Evolutionary conservation across 176 grass and related monocot genomes (phyloP).

Genomic region (Rhynchospora pubera): DNA sequence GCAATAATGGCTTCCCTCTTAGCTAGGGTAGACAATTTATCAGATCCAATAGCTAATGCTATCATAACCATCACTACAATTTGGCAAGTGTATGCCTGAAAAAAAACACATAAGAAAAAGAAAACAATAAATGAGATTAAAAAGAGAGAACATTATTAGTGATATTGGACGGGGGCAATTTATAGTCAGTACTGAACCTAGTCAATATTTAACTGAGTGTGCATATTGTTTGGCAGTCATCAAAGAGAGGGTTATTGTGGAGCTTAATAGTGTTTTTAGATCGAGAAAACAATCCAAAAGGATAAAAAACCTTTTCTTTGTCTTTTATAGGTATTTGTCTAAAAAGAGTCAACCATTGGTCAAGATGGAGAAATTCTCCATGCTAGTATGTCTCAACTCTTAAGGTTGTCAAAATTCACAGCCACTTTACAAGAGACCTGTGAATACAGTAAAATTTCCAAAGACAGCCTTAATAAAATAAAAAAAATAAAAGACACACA

Average conservation of each 20-base stretch:
- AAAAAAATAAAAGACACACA: too few species aligned
- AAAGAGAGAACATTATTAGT: not conserved
- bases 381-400: not conserved
- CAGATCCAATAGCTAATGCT: constrained; percentile 86
- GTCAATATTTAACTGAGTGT: not conserved
- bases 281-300: too few species aligned
- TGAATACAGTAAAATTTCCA: not conserved
- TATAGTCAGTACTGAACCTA: not conserved
- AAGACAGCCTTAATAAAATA: too few species aligned
- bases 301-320: not conserved
- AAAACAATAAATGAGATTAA: not conserved
- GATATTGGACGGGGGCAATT: not conserved
- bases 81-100: constrained; percentile 89
- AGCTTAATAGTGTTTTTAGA: too few species aligned
- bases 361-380: not conserved
- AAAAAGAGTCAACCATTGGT: not conserved
- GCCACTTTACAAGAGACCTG: not conserved
- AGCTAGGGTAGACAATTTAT: constrained; percentile 79
- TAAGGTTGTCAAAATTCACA: not conserved
- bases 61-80: constrained; percentile 96
- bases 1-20: constrained; percentile 61
- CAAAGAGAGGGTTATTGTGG: not conserved
- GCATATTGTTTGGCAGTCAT: not conserved
- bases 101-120: constrained; percentile 2
- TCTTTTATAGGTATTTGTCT: not conserved